Percentiles rank a stretch among this genome's conserved stretches.
Conservation (phyloP, 805 yeast species). For the Candida arabinofermentans region DNA sequence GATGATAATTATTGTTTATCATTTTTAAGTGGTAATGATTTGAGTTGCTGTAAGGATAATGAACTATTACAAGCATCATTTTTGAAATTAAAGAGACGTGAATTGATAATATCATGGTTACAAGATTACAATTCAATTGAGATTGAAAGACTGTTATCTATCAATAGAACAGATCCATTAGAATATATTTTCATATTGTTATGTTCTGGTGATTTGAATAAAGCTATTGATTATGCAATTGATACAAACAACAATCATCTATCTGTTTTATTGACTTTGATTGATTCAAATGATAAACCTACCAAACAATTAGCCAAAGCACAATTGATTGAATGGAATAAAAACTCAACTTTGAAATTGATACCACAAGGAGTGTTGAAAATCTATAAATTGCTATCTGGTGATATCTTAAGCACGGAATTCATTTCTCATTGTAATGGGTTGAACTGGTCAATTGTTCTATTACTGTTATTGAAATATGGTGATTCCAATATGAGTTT, state of each 20-base stretch:
- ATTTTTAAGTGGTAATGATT: slow-evolving; percentile 8
- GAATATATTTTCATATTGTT: slow-evolving; percentile 49
- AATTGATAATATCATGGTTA: slow-evolving; percentile 55
- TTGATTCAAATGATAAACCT: slow-evolving; percentile 65
- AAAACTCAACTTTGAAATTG: slow-evolving; percentile 33
- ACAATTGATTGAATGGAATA: slow-evolving; percentile 68
- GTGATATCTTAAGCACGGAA: slow-evolving; percentile 34
- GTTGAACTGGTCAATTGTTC: slow-evolving; percentile 62
- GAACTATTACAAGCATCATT: slow-evolving; percentile 8
- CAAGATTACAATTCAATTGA: slow-evolving; percentile 37
- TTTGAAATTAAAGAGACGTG: slow-evolving; percentile 35
- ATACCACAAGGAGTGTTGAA: slow-evolving; percentile 55
- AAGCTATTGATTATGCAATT: slow-evolving; percentile 61
- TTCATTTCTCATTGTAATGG: slow-evolving; percentile 35
- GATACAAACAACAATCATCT: slow-evolving; percentile 64
- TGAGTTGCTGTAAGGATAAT: slow-evolving; percentile 4
- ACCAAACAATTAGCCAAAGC: slow-evolving; percentile 50
- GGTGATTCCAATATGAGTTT: slow-evolving; percentile 44
- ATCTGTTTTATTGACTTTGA: slow-evolving; percentile 61
- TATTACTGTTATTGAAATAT: slow-evolving; percentile 61
- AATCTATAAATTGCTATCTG: slow-evolving; percentile 62
- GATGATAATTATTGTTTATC: slow-evolving; percentile 34
- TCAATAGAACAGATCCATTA: slow-evolving; percentile 35
- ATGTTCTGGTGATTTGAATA: slow-evolving; percentile 51
- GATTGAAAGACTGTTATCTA: slow-evolving; percentile 28